These are phyloP conservation scores for Zygoascus flipseniorum DNA, from an alignment of 805 yeast species.

Conservation along the genomic window DNA sequence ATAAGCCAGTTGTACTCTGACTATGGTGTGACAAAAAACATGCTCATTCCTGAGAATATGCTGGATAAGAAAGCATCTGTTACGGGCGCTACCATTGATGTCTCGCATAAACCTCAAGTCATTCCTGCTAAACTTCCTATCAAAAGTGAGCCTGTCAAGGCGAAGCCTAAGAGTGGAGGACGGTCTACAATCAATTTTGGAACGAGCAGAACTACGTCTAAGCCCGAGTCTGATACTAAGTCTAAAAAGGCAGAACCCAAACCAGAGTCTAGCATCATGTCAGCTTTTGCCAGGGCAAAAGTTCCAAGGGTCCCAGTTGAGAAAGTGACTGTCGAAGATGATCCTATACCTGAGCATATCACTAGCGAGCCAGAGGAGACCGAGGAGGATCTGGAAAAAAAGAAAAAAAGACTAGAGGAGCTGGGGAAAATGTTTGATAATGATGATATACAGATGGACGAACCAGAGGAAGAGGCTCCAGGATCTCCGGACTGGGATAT, in stretches of 20 bases:
- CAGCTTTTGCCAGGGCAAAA: conserved; percentile 11
- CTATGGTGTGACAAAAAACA: conserved; percentile 3
- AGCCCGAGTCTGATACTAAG: background rate
- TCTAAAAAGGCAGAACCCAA: background rate
- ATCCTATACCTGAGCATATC: conserved; percentile 9
- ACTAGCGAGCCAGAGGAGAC: conserved; percentile 7
- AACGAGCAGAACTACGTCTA: background rate
- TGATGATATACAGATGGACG: conserved; percentile 3
- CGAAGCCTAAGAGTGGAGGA: background rate
- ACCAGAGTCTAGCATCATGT: background rate
- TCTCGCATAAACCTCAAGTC: background rate
- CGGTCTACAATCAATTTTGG: background rate
- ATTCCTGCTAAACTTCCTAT: background rate
- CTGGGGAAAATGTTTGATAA: conserved; percentile 12
- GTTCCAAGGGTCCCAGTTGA: conserved; percentile 10
- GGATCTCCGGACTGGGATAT: conserved; percentile 2
- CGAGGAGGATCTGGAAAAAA: conserved; percentile 2
- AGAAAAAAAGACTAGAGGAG: conserved; percentile 6
- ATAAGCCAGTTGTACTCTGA: background rate
- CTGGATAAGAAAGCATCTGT: background rate
- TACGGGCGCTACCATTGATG: background rate
- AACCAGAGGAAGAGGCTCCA: background rate
- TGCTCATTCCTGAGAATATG: background rate
- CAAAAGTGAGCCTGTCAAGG: background rate
- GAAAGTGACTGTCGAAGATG: conserved; percentile 13